These are phyloP conservation scores for Novymonas esmeraldas DNA, from an alignment of 208 protist genomes.

Conservation along the genomic window DNA sequence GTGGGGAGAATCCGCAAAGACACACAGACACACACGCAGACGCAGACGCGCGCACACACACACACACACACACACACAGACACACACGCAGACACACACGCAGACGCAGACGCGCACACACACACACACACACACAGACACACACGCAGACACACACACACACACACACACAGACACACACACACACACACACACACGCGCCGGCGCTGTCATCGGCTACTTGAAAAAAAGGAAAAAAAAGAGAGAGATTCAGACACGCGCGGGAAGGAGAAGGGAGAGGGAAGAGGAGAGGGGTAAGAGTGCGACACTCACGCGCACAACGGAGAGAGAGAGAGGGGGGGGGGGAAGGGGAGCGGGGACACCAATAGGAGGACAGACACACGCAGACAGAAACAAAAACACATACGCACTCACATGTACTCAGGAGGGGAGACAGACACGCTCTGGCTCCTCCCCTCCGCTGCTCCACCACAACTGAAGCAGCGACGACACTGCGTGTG, in stretches of 20 bases:
- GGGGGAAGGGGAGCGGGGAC: background rate
- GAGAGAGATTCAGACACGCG: background rate
- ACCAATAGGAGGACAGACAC: background rate
- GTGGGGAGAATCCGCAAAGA: too few species aligned
- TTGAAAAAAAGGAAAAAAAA: too few species aligned
- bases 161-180: too few species aligned
- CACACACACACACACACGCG: too few species aligned
- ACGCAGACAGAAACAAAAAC: background rate
- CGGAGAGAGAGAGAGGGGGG: slow-evolving; percentile 7
- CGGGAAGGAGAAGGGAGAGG: background rate
- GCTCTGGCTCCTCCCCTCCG: too few species aligned
- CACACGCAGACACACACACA: too few species aligned
- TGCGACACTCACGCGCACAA: background rate
- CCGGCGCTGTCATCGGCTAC: too few species aligned
- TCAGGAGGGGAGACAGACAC: too few species aligned
- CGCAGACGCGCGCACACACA: background rate
- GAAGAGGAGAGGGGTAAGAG: background rate
- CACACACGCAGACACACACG: background rate
- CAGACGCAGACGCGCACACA: background rate
- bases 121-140: background rate
- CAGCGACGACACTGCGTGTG: too few species aligned
- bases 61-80: background rate
- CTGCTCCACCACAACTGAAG: too few species aligned
- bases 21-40: background rate
- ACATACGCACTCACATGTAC: too few species aligned